Evolutionary conservation across 345 rosid species (phyloP).

Genomic region (Geranium brycei): DNA sequence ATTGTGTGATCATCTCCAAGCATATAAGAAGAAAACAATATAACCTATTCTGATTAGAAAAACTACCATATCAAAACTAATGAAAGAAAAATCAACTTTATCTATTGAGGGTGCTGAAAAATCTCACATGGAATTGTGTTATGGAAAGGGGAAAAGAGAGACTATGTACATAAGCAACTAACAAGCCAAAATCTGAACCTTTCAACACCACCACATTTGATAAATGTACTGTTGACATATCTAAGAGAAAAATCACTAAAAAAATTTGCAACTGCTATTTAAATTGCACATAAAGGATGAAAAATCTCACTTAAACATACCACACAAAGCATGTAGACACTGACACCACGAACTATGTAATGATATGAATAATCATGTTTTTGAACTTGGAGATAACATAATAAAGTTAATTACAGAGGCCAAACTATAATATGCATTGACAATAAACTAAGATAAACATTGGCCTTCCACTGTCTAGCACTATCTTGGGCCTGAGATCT

Average conservation of each 20-base stretch:
- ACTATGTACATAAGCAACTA: not conserved
- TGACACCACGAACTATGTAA: not conserved
- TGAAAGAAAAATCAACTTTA: no score
- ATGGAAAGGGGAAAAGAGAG: not conserved
- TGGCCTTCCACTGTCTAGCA: not conserved
- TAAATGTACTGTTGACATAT: no score
- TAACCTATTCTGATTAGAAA: not conserved
- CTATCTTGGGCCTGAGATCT: constrained; percentile 82
- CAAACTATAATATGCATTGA: not conserved
- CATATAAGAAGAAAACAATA: not conserved
- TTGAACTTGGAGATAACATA: not conserved
- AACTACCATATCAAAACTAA: no score
- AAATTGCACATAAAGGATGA: no score
- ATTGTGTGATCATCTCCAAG: not conserved
- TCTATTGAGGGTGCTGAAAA: no score
- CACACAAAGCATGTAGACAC: not conserved
- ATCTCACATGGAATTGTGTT: no score
- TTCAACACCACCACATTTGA: not conserved
- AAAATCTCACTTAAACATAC: not conserved
- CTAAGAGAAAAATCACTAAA: not conserved
- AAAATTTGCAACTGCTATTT: not conserved
- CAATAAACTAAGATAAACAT: not conserved
- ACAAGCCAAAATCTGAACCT: not conserved
- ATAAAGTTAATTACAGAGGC: not conserved
- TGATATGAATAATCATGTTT: not conserved